Base-by-base conservation (phyloP, 352 stramenopile genomes). In the Phytophthora vignae region DNA sequence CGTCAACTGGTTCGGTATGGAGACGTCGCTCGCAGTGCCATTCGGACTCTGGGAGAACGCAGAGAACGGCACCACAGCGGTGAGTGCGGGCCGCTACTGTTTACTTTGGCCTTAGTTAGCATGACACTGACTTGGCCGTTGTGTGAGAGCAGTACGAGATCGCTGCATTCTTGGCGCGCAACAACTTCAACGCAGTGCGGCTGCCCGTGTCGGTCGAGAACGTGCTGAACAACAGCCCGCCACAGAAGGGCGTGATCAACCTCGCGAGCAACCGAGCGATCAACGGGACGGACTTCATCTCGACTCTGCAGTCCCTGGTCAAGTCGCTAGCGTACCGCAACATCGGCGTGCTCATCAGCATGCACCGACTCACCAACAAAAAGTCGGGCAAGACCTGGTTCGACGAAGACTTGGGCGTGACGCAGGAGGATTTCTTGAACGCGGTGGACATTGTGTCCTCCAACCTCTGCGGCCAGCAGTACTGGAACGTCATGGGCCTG, bases 101-200 rank as follows among this genome's bases (percentile, higher is more conserved):
- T 52, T 25, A 19, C 44, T 19, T 25, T 52, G 0, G 19, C 3
- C 4, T 48, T 12, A 48, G 40, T 17, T 5, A 19, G 10, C 15
- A 12, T 1, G 17, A 11, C 17, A 19, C 15, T 22, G 10, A 14
- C 57, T 55, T 31, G 49, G 9, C 38, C 36, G 36, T 44, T 52
- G 10, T 72, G 19, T 44, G 38, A 44, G 8, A 57, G 55, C 60
- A 92, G 84, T 93, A 92, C 68, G 84, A 93, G 40, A 85, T 95
- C 38, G 88, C 87, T 4, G 76, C 84, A 15, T 95, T 95, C 71
- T 63, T 94, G 48, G 70, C 80, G n/a, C 73, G 84, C 60, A 88
- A 95, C 79, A 93, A 94, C n/a, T 95, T 95, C 44, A 95, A 95
- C 36, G 84, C 82, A 19, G 85, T 95, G 21, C 79, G 88, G 2